These are phyloP conservation scores for Marasmius sp. DNA, from an alignment of 1,284 basidiomycete genomes.

Conservation along the genomic window DNA sequence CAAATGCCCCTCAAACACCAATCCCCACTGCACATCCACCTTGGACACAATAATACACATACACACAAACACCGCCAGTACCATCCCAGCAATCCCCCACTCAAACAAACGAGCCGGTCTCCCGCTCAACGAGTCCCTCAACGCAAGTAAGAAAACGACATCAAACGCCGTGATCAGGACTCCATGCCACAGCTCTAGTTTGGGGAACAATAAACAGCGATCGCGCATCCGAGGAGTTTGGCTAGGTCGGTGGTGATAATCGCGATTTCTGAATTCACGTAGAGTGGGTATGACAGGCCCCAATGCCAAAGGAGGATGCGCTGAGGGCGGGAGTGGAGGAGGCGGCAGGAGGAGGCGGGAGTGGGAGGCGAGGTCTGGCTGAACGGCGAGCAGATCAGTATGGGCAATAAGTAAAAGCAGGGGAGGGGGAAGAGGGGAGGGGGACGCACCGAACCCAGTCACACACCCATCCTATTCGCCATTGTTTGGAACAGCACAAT, in stretches of 20 bases:
- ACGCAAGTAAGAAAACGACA: slow-evolving; percentile 73
- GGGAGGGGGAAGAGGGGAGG: too few species aligned
- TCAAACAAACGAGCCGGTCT: slow-evolving; percentile 75
- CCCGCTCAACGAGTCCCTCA: slow-evolving; percentile 60
- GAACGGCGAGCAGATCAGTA: background rate
- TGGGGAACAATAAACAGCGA: slow-evolving; percentile 78
- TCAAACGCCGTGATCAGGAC: slow-evolving; percentile 85
- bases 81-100: slow-evolving; percentile 75
- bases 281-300: slow-evolving; percentile 71
- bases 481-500: slow-evolving; percentile 78
- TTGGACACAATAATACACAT: slow-evolving; percentile 14
- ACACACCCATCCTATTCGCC: slow-evolving; percentile 65
- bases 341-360: slow-evolving; percentile 66
- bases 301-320: slow-evolving; percentile 50
- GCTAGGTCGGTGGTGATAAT: slow-evolving; percentile 80
- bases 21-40: slow-evolving; percentile 11
- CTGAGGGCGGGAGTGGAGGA: slow-evolving; percentile 63
- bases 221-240: slow-evolving; percentile 71
- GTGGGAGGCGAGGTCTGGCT: slow-evolving; percentile 55
- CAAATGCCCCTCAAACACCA: slow-evolving; percentile 12
- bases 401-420: too few species aligned
- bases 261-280: slow-evolving; percentile 73
- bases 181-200: slow-evolving; percentile 76
- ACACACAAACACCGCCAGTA: slow-evolving; percentile 54
- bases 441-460: slow-evolving; percentile 59